These are phyloP conservation scores for Angomonas deanei DNA, from an alignment of 208 protist species.

Conservation along the genomic window DNA sequence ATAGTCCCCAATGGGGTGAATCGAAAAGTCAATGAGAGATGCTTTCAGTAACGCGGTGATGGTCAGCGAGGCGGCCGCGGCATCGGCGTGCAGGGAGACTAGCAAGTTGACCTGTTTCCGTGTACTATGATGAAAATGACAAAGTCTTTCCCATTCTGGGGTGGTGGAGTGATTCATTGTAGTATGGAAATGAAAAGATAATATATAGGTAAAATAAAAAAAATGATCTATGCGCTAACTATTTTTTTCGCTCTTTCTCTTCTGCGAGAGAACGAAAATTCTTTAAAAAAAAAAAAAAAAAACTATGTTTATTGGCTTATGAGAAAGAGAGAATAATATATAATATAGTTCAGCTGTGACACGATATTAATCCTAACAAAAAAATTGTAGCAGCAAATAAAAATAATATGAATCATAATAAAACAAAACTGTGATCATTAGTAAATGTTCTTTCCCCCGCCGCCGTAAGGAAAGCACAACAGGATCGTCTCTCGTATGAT, in stretches of 20 bases:
- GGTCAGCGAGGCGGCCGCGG: constrained; percentile 66
- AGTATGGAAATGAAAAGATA: no score
- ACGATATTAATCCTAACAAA: background rate
- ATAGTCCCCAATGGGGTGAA: constrained; percentile 71
- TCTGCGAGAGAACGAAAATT: constrained; percentile 3
- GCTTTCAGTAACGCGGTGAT: constrained; percentile 62
- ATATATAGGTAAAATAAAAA: constrained; percentile 6
- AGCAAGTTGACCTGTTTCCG: constrained; percentile 67
- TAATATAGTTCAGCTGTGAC: background rate
- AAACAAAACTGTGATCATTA: background rate
- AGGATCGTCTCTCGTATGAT: constrained; percentile 80
- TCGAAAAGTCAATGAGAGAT: constrained; percentile 63
- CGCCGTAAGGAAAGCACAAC: constrained; percentile 72
- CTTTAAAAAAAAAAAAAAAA: constrained; percentile 1
- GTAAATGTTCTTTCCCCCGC: background rate
- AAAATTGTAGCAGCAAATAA: constrained; percentile 5
- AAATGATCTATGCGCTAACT: no score
- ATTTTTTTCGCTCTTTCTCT: background rate
- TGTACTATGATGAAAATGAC: constrained; percentile 53
- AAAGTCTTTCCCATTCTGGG: constrained; percentile 56
- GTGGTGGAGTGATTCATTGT: constrained; percentile 21
- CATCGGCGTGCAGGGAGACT: constrained; percentile 67
- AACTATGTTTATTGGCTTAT: background rate
- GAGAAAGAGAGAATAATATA: constrained; percentile 2
- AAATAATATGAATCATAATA: constrained; percentile 4